Base-by-base conservation (phyloP, 2,329 filamentous ascomycete species). In the Penicillium sp. region DNA sequence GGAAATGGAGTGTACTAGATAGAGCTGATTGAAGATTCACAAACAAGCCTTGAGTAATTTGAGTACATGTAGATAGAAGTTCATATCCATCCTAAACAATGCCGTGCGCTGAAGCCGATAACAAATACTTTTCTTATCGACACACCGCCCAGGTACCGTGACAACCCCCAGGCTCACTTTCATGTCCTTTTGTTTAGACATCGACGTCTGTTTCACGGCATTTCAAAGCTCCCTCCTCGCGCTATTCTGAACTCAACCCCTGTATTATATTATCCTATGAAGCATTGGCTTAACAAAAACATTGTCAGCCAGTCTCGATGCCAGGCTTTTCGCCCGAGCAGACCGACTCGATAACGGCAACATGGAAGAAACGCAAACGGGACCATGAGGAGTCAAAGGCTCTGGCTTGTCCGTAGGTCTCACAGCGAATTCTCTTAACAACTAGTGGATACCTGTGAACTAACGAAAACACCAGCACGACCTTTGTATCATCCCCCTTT, bases 301-400 rank as follows among this genome's bases (percentile, higher is more conserved):
- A 40, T 22, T 29, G 25, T 5, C n/a, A 40, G 14, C 35, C n/a
- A 40, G 14, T 41, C 34, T 25, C 41, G 37, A 60, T 60, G 58
- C 58, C 55, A 42, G 42, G 58, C 12, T 44, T 60, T 31, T 52
- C 55, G 33, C 44, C 49, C 14, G 52, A 60, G 29, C 49, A 49
- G n/a, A 27, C 46, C 8, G 54, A 53, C 36, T 36, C 54, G 22
- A 38, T 58, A 19, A 40, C 49, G 30, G 48, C 56, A 16, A 49
- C 44, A 42, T 59, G 59, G 59, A 56, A 43, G 44, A 61, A 61
- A 56, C 54, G 59, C 41, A 61, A 61, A 49, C 50, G 58, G 19
- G 58, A 61, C 33, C 53, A 57, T 55, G 58, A 61, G 50, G 54
- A 58, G 31, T 35, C 51, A 14, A 37, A 33, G 14, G 41, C 49